phyloP scores from a whole-genome alignment of 2,329 filamentous ascomycete genomes.

The Cadophora gregata region DNA sequence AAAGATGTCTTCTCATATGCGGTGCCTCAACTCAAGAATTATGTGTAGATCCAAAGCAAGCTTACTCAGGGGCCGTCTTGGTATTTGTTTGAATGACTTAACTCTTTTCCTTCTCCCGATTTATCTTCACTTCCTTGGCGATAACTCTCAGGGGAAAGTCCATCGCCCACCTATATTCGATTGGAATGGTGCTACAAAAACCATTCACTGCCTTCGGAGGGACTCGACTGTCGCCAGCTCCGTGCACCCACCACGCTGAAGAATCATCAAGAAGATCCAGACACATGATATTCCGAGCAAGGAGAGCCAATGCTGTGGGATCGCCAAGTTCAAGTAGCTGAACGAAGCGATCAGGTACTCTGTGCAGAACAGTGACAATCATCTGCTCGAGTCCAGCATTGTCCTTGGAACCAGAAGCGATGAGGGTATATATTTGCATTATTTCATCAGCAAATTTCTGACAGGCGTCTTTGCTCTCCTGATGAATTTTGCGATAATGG shows the following conservation, averaged over 20 bases:
- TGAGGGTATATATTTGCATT: constrained; percentile 18
- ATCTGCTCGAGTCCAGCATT: constrained; percentile 27
- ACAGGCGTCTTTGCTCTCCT: constrained; percentile 12
- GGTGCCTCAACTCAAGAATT: constrained; percentile 41
- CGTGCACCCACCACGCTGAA: constrained; percentile 34
- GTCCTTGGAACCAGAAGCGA: constrained; percentile 16
- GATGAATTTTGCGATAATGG: neutral
- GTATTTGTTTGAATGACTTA: neutral
- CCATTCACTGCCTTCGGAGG: constrained; percentile 19
- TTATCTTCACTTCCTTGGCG: constrained; percentile 21
- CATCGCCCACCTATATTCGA: constrained; percentile 28
- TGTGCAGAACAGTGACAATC: constrained; percentile 28
- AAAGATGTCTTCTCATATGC: constrained; percentile 46
- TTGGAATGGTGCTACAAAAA: constrained; percentile 22
- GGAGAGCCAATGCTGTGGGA: constrained; percentile 30
- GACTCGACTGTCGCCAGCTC: constrained; percentile 24
- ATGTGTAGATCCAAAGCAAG: neutral
- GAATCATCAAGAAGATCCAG: constrained; percentile 24
- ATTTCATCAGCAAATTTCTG: constrained; percentile 19
- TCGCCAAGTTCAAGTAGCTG: constrained; percentile 21
- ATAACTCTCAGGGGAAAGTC: constrained; percentile 25
- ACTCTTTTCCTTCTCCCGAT: neutral
- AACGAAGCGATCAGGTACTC: constrained; percentile 26
- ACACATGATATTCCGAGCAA: constrained; percentile 23
- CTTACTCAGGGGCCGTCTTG: neutral